phyloP scores from a whole-genome alignment of 768 basidiomycete species.

The Panus rudis region DNA sequence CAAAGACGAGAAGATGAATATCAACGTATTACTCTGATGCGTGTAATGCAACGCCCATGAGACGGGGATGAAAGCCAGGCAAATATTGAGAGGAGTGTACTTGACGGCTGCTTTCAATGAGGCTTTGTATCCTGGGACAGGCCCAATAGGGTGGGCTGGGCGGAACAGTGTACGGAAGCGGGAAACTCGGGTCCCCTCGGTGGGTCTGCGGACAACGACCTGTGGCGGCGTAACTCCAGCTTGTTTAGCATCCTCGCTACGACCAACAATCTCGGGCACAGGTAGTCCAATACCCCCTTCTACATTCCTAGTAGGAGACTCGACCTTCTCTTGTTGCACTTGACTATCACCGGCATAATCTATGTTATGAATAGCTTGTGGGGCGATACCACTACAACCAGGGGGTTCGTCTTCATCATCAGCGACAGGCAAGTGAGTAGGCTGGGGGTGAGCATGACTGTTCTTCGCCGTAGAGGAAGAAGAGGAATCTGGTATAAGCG shows the following conservation, averaged over 20 bases:
- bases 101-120: slow-evolving; percentile 26
- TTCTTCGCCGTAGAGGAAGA: background rate
- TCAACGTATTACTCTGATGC: slow-evolving; percentile 37
- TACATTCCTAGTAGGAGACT: no score
- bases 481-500: background rate
- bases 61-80: slow-evolving; percentile 42
- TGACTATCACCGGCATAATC: background rate
- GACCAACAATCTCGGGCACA: no score
- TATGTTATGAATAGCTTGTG: background rate
- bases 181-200: background rate
- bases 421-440: background rate
- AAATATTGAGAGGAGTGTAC: slow-evolving; percentile 36
- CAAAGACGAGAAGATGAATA: slow-evolving; percentile 42
- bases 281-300: no score
- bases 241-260: background rate
- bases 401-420: slow-evolving; percentile 2
- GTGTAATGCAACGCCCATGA: slow-evolving; percentile 42
- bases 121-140: slow-evolving; percentile 28
- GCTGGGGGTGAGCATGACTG: slow-evolving; percentile 1
- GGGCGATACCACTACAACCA: no score
- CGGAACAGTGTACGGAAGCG: slow-evolving; percentile 15
- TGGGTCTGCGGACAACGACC: background rate
- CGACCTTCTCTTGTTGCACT: background rate
- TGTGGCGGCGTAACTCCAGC: background rate
- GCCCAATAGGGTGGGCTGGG: slow-evolving; percentile 26